Evolutionary conservation across 2,329 filamentous ascomycete genomes (phyloP).

Genomic region (Fusarium sp.): DNA sequence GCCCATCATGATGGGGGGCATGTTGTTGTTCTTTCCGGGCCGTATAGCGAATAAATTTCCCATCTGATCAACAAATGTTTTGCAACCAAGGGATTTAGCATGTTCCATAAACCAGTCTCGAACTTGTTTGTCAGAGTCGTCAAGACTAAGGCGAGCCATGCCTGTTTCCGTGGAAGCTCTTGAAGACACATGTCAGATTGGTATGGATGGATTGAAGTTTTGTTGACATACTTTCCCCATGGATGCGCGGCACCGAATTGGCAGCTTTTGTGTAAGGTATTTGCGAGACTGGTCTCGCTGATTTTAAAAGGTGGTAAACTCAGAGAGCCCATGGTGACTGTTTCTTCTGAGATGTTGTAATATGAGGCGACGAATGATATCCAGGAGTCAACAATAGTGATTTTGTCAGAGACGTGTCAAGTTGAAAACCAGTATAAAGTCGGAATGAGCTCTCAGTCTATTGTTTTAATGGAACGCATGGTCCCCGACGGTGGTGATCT

Average conservation of each 20-base stretch:
- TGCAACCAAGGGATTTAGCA: not conserved
- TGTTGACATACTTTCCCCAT: conserved; percentile 8
- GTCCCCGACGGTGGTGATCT: not conserved
- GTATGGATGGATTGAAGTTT: rapidly evolving
- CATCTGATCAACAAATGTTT: conserved; percentile 1
- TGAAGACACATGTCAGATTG: rapidly evolving
- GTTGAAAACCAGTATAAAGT: not conserved
- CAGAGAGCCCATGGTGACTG: not conserved
- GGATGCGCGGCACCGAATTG: conserved; percentile 11
- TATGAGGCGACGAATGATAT: not conserved
- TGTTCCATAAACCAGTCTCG: conserved; percentile 21
- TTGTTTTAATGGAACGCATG: not conserved
- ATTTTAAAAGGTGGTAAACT: not conserved
- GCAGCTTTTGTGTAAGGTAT: conserved; percentile 9
- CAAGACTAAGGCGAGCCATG: conserved; percentile 7
- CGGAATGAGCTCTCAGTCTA: not conserved
- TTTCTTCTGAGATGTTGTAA: not conserved
- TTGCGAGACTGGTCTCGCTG: not conserved
- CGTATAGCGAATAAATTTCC: conserved; percentile 5
- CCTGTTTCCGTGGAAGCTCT: conserved; percentile 9
- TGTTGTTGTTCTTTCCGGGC: not conserved
- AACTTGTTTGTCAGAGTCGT: conserved; percentile 15
- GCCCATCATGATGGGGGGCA: conserved; percentile 5
- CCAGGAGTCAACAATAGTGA: too few species aligned
- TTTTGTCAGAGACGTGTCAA: too few species aligned